Evolutionary conservation across 495 filamentous ascomycete genomes (phyloP).

Genomic region (Hyphodiscus hymeniophilus): DNA sequence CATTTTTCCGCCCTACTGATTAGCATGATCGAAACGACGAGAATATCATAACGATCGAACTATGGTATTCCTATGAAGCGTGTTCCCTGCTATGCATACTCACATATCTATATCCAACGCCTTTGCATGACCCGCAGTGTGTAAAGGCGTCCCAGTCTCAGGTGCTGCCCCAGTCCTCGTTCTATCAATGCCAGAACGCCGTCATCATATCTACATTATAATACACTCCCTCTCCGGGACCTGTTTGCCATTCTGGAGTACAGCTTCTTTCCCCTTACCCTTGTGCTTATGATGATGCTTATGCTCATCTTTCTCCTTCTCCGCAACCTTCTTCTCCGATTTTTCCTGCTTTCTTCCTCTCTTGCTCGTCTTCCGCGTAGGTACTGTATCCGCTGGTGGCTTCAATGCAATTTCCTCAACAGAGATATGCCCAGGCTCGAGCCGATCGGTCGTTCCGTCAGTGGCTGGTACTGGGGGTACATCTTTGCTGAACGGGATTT

Average conservation of each 20-base stretch:
- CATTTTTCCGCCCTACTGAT: too few relatives aligned
- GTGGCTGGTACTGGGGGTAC: slow-evolving; percentile 19
- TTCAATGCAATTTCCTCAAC: slow-evolving; percentile 35
- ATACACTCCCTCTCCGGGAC: slow-evolving; percentile 65
- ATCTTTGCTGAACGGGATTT: slow-evolving; percentile 19
- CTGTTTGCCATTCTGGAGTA: slow-evolving; percentile 23
- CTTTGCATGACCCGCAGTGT: too few relatives aligned
- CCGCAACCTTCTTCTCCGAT: slow-evolving; percentile 29
- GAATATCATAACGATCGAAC: not conserved
- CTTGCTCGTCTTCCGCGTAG: slow-evolving; percentile 31
- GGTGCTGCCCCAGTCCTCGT: not conserved
- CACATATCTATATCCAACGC: not conserved
- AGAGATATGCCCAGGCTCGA: slow-evolving; percentile 37
- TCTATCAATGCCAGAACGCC: not conserved
- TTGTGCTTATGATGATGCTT: slow-evolving; percentile 21
- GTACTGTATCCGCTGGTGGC: slow-evolving; percentile 28
- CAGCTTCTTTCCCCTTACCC: slow-evolving; percentile 28
- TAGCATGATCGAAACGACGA: not conserved
- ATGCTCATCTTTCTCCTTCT: slow-evolving; percentile 22
- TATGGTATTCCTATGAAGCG: not conserved
- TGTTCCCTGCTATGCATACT: not conserved
- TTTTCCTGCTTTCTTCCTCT: slow-evolving; percentile 32
- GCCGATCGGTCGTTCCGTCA: slow-evolving; percentile 27
- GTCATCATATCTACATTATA: slow-evolving; percentile 37
- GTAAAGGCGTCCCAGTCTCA: too few relatives aligned